Evolutionary conservation across 2,329 filamentous ascomycete species (phyloP), one percentile per base, ranked within the genome.

Genomic region (Cladosporium sphaerospermum): DNA sequence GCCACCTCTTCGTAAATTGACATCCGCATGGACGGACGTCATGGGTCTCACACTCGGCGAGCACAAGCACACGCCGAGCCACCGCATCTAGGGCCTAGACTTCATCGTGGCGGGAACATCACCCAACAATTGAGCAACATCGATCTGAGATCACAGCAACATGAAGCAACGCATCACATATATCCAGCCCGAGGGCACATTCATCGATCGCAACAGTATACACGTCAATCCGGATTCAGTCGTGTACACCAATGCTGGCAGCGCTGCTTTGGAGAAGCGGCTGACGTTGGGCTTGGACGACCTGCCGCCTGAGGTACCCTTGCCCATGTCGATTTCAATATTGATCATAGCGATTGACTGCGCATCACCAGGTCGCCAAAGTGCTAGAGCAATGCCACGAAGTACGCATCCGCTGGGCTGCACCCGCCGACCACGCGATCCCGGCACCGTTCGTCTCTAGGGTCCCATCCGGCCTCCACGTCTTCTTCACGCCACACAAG

Each of bases 161-260:
- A 90, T 92, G 88, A 83, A 85, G 62, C 82, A 89, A 71, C 78
- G 88, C 71, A 83, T 89, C 62, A 95, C 91, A 1, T 93, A 75
- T 57, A 56, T 89, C 59, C 74, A 95, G 50, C 77, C 79, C 18
- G 75, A 79, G n/a, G 80, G 84, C 41, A 74, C 80, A 53, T 77
- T 77, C 2, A 77, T 91, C 57, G 81, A 87, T 49, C 85, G 86
- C 0, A 72, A 79, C 2, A 74, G 80, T 43, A 71, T 95, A 48
- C 69, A 77, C 10, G 70, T 95, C 41, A 73, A 74, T 42, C 71
- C 75, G 41, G 72, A 75, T 44, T 68, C 70, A 9, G 69, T 87
- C 14, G 75, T 76, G 3, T 71, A 95, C 50, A 74, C 75, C 1
- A 78, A 77, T 2, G 67, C 93, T 40, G 69, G 54, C 6, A 32